Evolutionary conservation across 148 eudicot genomes (phyloP).

Genomic region (Spergularia marina): DNA sequence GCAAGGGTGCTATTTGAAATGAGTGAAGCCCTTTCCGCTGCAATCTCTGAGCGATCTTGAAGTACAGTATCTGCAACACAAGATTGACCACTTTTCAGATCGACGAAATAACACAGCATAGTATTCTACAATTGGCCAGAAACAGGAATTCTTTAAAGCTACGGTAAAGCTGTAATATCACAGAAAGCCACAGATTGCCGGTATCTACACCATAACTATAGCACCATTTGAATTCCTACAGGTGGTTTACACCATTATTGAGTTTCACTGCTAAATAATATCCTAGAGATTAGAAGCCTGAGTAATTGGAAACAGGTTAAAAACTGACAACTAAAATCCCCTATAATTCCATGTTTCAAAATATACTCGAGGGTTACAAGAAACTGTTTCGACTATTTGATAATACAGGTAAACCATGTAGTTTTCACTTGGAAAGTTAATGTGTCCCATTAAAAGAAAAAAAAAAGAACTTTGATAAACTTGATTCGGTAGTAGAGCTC

Average conservation of each 20-base stretch:
- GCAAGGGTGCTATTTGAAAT: conserved; percentile 58
- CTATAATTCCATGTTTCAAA: neutral
- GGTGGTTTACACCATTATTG: neutral
- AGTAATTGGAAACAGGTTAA: neutral
- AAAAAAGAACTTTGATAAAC: too few species aligned
- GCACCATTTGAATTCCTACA: too few species aligned
- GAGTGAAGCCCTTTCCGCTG: conserved; percentile 38
- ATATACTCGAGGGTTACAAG: neutral
- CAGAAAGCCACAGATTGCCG: too few species aligned
- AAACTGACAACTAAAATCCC: neutral
- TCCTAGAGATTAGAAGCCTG: neutral
- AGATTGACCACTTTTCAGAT: neutral
- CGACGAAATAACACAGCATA: too few species aligned
- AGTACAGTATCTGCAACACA: conserved; percentile 44
- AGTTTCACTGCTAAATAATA: neutral
- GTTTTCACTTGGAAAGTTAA: too few species aligned
- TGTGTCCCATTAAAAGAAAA: too few species aligned
- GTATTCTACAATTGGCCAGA: neutral
- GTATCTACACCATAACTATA: neutral
- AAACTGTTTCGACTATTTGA: too few species aligned
- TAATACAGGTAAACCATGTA: too few species aligned
- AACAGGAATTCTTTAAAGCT: too few species aligned
- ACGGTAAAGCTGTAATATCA: too few species aligned
- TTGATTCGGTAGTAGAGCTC: too few species aligned
- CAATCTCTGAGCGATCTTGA: conserved; percentile 40